Conservation (phyloP, 176 grass and related monocot genomes). For the Triticum aestivum region IWGSC_CS_RefSeq_v2.1 NC_057808.1:523386253-523386752, state of each 20-base stretch:
- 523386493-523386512: not conserved
- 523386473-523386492: slow-evolving; percentile 13
- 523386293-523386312: slow-evolving; percentile 35
- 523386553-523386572: slow-evolving; percentile 21
- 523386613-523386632: not conserved
- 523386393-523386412: not conserved
- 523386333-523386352: slow-evolving; percentile 32
- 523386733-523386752: slow-evolving; percentile 46
- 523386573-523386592: slow-evolving; percentile 2
- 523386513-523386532: slow-evolving; percentile 16
- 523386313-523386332: slow-evolving; percentile 23
- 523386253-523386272: slow-evolving; percentile 28
- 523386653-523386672: slow-evolving; percentile 5
- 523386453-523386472: not conserved
- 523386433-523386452: slow-evolving; percentile 8
- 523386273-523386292: slow-evolving; percentile 27
- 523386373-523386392: not conserved
- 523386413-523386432: slow-evolving; percentile 15
- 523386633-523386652: slow-evolving; percentile 10
- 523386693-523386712: slow-evolving; percentile 51
- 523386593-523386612: not conserved
- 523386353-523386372: slow-evolving; percentile 33
- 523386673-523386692: slow-evolving; percentile 34
- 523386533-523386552: not conserved
- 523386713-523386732: slow-evolving; percentile 35